phyloP scores from a whole-genome alignment of 305 asterid genomes.

The Rubia tinctorum region DNA sequence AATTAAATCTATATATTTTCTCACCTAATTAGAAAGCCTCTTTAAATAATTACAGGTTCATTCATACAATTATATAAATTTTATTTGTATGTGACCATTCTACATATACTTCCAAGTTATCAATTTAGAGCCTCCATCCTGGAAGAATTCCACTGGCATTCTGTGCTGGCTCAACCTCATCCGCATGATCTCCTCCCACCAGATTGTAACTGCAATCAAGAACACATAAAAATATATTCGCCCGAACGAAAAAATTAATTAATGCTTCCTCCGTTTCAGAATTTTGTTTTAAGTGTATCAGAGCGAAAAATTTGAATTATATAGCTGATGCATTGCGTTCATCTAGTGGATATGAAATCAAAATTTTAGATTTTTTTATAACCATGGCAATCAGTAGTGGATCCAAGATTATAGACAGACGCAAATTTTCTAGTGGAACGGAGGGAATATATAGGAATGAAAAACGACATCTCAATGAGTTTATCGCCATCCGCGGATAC shows the following conservation, averaged over 20 bases:
- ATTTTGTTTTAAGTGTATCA: too few relatives aligned
- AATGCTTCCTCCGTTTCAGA: neutral
- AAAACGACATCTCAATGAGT: too few relatives aligned
- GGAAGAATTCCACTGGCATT: constrained; percentile 31
- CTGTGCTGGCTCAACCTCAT: constrained; percentile 14
- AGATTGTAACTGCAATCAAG: constrained; percentile 9
- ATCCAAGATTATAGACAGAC: neutral
- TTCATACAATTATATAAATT: neutral
- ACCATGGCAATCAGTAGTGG: neutral
- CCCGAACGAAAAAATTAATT: too few relatives aligned
- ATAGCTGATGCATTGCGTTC: neutral
- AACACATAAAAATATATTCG: neutral
- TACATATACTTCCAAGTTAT: neutral
- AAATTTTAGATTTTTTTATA: too few relatives aligned
- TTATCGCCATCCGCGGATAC: too few relatives aligned
- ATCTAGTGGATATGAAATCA: neutral
- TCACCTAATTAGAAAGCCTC: neutral
- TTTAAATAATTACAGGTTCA: neutral
- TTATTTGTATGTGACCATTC: neutral
- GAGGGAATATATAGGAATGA: neutral
- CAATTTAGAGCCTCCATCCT: constrained; percentile 35
- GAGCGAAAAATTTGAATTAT: too few relatives aligned
- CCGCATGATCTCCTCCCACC: constrained; percentile 13
- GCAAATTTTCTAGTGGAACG: too few relatives aligned
- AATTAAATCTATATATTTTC: neutral